Base-by-base conservation (phyloP, 176 grass and related monocot species). In the Tillandsia leiboldiana region DNA sequence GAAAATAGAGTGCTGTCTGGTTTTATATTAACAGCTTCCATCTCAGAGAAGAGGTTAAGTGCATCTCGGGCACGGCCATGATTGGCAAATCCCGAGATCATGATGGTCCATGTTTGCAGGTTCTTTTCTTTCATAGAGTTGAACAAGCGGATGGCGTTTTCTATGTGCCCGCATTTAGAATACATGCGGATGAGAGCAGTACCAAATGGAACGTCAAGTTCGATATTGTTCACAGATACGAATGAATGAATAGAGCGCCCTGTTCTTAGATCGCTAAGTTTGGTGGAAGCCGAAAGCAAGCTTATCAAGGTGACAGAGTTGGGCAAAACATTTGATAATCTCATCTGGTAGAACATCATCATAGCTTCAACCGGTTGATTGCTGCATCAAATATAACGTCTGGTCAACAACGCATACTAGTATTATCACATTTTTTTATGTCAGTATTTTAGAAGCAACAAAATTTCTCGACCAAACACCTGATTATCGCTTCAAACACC, bases 1-100 rank as follows among this genome's bases (percentile, higher is more conserved):
- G 75, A 77, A 66, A 77, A 77, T 26, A 61, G 18, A 3, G 65
- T 77, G 29, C 65, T 77, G 75, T 77, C 75, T 69, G 75, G 75
- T 69, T 67, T 77, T 24, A 77, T 8, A 69, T 18, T 29, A 51
- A 28, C 49, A 27, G 65, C 65, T 69, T 77, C 75, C 65, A 77
- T 68, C 53, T 77, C 51, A n/a, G 66, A 77, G 75, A 77, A 77
- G 3, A 77, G 52, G 51, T 18, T 0, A 17, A 77, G 68, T 50
- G 65, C 75, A 28, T 67, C 53, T 77, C 51, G 5, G 26, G 15
- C 49, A 48, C 54, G 51, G 29, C 75, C 75, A 62, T 77, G 66
- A 50, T 49, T 53, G 0, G 66, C 66, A 61, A 69, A 58, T 9
- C 75, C 75, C 10, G 75, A 61, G 6, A 77, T 77, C 75, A 77